Percentiles rank a stretch among this genome's conserved stretches.
Evolutionary conservation across 225 moss, liverwort and hornwort genomes (phyloP).

Genomic region (Climacium dendroides): DNA sequence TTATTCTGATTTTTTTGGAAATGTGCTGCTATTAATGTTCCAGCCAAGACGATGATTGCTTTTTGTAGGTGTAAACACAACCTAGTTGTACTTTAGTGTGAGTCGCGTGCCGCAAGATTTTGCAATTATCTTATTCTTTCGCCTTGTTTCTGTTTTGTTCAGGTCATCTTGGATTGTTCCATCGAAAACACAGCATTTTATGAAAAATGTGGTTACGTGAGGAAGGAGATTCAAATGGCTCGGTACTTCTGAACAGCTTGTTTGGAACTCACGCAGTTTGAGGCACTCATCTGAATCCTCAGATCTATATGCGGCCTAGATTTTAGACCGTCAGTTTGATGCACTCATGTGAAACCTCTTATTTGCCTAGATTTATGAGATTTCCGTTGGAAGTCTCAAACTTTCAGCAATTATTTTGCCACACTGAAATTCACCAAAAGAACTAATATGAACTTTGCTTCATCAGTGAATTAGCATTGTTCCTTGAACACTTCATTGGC

Average conservation of each 20-base stretch:
- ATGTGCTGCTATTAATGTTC: neutral
- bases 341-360: too few species aligned
- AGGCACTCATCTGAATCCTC: too few species aligned
- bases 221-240: constrained; percentile 54
- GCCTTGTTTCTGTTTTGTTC: constrained; percentile 1
- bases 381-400: too few species aligned
- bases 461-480: too few species aligned
- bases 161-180: constrained; percentile 46
- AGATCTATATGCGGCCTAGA: too few species aligned
- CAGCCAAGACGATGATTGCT: neutral
- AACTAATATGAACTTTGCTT: too few species aligned
- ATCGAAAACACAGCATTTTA: constrained; percentile 25
- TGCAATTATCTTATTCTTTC: neutral
- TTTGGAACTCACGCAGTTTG: too few species aligned
- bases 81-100: neutral
- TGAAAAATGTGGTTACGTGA: constrained; percentile 46
- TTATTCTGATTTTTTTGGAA: neutral
- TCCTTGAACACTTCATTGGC: too few species aligned
- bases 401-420: too few species aligned
- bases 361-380: neutral
- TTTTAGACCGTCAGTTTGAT: neutral
- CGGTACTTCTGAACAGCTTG: constrained; percentile 15
- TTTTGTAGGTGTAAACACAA: neutral
- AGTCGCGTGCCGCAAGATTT: neutral
- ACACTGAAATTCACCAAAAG: too few species aligned